Evolutionary conservation across 2,329 filamentous ascomycete species (phyloP), one percentile per base, ranked within the genome.

Genomic region (Botrytis galanthina): DNA sequence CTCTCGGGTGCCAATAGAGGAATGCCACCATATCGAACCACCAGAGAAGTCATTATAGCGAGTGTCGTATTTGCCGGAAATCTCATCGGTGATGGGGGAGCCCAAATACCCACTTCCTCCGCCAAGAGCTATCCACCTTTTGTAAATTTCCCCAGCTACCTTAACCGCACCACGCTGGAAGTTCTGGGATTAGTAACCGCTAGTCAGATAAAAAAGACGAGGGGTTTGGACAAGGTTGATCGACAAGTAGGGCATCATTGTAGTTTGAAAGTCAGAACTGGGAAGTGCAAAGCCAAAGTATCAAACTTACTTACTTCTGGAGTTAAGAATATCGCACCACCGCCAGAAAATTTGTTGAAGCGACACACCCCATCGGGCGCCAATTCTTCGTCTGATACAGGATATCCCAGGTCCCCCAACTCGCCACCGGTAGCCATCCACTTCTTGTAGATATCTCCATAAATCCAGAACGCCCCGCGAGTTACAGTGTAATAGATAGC

Each of bases 371-470:
- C 29, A 22, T 71, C 69, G 14, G 35, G 29, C 14, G 69, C 59
- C n/a, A 39, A 51, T 39, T 46, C 16, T n/a, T 71, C 69, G 9
- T 71, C 57, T 51, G 57, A 71, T 63, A 37, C 62, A n/a, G 69
- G 69, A 51, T 71, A 71, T 8, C 69, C 69, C 14, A 71, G 14
- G 20, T 37, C 32, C 10, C 57, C 68, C 22, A 37, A 6, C 57
- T 71, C 68, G 14, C 68, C 68, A 44, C 68, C 68, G n/a, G 29
- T 29, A n/a, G 22, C 54, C 22, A 62, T 62, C 68, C 68, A 71
- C 22, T 63, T 71, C 57, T 71, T 63, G 68, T 63, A 71, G 39
- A 71, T 63, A 48, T 63, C 68, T 39, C 68, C 68, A 59, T 71
- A 63, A 35, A 71, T 62, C 39, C 39, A 62, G 68, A 71, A 71